Conservation (phyloP, 2,329 filamentous ascomycete genomes). For the Hypoxylon sp. region DNA sequence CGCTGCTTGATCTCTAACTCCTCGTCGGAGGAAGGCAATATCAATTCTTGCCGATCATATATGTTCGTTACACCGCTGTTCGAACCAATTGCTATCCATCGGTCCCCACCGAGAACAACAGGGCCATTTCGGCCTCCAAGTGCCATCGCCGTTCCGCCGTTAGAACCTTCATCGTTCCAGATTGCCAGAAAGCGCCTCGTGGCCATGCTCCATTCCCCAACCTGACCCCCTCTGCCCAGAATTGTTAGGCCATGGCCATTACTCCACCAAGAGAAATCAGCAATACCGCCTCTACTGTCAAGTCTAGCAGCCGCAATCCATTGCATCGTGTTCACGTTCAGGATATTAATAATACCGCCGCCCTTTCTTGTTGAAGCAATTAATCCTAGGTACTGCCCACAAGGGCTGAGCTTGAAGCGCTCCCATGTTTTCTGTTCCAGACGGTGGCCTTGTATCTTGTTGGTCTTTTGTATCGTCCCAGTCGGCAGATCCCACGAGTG, state of each 20-base stretch:
- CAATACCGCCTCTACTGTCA: conserved; percentile 85
- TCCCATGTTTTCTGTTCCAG: conserved; percentile 94
- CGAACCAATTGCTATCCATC: conserved; percentile 91
- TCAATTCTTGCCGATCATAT: conserved; percentile 84
- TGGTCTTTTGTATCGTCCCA: conserved; percentile 86
- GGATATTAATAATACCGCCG: conserved; percentile 88
- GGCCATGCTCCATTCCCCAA: conserved; percentile 88
- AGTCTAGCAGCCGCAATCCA: conserved; percentile 88
- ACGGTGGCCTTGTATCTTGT: conserved; percentile 79
- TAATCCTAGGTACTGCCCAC: conserved; percentile 87
- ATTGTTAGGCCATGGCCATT: conserved; percentile 86
- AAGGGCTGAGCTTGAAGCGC: conserved; percentile 87
- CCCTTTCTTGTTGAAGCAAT: conserved; percentile 86
- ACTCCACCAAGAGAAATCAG: conserved; percentile 94
- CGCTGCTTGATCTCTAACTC: conserved; percentile 71
- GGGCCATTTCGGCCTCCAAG: conserved; percentile 80
- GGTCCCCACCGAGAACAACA: conserved; percentile 77
- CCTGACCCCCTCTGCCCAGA: conserved; percentile 86
- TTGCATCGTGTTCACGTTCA: conserved; percentile 85
- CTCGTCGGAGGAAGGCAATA: conserved; percentile 58
- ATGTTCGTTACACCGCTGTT: conserved; percentile 92
- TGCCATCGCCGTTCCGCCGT: conserved; percentile 85
- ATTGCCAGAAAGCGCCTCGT: conserved; percentile 79
- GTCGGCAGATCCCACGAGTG: conserved; percentile 92
- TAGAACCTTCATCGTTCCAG: conserved; percentile 92